Base-by-base conservation (phyloP, 2,329 filamentous ascomycete species). In the Xylaria arbuscula region DNA sequence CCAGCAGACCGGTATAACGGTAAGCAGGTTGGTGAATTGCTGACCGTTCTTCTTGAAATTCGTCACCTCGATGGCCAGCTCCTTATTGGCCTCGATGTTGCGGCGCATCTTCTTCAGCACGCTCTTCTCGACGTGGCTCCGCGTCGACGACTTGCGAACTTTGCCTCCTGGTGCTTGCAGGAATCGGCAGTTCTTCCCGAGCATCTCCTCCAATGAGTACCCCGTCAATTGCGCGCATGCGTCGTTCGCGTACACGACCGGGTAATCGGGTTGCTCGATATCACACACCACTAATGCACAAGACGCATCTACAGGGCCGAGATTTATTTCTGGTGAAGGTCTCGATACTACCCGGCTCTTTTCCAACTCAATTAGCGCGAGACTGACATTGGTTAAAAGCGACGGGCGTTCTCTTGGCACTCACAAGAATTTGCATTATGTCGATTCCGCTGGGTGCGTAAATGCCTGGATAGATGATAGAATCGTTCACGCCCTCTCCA, bases 251-350 rank as follows among this genome's bases (percentile, higher is more conserved):
- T 97, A 97, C 9, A 97, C 88, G 68, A 97, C 93, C 2, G 94
- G 93, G 36, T 86, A 83, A 78, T 97, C 93, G 34, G 91, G 87
- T 73, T 88, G 86, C 50, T 87, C 85, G 38, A 94, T 89, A 78
- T 97, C 93, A 80, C 93, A 96, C 48, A 97, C 86, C 19, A 95
- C 87, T 71, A 97, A 90, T 2, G 93, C 91, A 76, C 93, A 96
- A 1, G 93, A 96, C 72, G 93, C 85, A 79, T 97, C 94, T 40
- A 97, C 90, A 0, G 92, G 87, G 7, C 93, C 94, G 50, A 97
- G 90, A 57, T 93, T 87, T 73, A 97, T 89, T 73, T 91, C 86
- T 0, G 93, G 92, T 68, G 93, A 90, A 17, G 89, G 88, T 66
- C 93, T 86, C 19, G 86, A 87, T 42, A 89, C 88, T 28, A 97